phyloP scores from a whole-genome alignment of 192 early-diverging fungal genomes.

The Entophlyctis luteolus region DNA sequence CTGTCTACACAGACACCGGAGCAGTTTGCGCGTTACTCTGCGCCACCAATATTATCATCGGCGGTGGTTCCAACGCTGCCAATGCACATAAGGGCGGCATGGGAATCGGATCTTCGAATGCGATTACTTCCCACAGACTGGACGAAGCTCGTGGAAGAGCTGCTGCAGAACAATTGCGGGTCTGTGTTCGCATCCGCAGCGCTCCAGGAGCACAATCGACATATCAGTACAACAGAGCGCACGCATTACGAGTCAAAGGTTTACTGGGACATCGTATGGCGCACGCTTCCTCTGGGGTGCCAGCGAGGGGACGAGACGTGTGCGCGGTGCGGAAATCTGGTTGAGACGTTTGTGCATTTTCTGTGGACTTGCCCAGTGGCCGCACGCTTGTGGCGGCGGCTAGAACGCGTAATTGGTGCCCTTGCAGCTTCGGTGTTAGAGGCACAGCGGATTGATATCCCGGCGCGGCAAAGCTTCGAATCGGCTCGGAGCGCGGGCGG shows the following conservation, averaged over 20 bases:
- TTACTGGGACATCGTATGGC: conserved; percentile 23
- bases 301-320: background rate
- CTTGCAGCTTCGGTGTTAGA: conserved; percentile 1
- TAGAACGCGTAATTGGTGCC: conserved; percentile 13
- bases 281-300: conserved; percentile 9
- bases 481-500: conserved; percentile 1
- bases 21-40: too few species aligned
- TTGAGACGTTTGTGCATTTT: conserved; percentile 21
- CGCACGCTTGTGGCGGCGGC: conserved; percentile 10
- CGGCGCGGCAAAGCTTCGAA: too few species aligned
- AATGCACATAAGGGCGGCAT: background rate
- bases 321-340: conserved; percentile 1
- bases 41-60: too few species aligned
- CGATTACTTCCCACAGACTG: conserved; percentile 5
- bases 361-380: conserved; percentile 26
- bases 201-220: too few species aligned
- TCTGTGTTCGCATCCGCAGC: background rate
- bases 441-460: too few species aligned
- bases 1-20: too few species aligned
- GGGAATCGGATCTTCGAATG: conserved; percentile 11
- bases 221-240: too few species aligned
- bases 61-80: too few species aligned
- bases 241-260: conserved; percentile 18
- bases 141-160: conserved; percentile 10
- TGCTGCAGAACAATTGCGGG: background rate